Evolutionary conservation across 1,284 basidiomycete species (phyloP).

Genomic region (Thecaphora thlaspeos): DNA sequence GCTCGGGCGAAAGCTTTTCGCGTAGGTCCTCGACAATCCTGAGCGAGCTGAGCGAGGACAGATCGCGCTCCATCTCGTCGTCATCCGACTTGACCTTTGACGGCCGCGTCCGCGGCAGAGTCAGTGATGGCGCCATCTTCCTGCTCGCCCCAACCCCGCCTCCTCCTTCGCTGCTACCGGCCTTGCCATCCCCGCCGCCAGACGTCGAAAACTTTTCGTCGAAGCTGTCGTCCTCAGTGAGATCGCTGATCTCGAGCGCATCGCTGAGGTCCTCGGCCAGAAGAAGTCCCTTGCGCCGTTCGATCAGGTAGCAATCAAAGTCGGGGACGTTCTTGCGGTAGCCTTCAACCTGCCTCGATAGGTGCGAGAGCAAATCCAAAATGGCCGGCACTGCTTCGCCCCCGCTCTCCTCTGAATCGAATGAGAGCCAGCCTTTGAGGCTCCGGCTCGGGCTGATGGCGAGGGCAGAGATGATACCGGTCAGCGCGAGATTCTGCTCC

Average conservation of each 20-base stretch:
- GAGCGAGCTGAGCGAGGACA: background rate
- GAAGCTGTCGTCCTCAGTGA: background rate
- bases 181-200: no score
- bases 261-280: constrained; percentile 92
- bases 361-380: constrained; percentile 23
- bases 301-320: constrained; percentile 80
- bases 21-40: constrained; percentile 20
- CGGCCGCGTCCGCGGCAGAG: constrained; percentile 11
- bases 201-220: no score
- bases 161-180: background rate
- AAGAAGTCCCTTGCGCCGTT: constrained; percentile 82
- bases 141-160: background rate
- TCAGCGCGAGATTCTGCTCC: constrained; percentile 83
- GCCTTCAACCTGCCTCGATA: constrained; percentile 64
- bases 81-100: background rate
- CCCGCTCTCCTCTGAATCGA: constrained; percentile 50
- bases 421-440: constrained; percentile 76
- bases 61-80: background rate
- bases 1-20: constrained; percentile 1
- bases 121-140: constrained; percentile 6
- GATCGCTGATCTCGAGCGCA: constrained; percentile 64
- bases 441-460: constrained; percentile 80
- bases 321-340: constrained; percentile 72
- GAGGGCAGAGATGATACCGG: constrained; percentile 74
- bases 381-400: constrained; percentile 10